Evolutionary conservation across 2,329 filamentous ascomycete genomes (phyloP).

Genomic region (Geosmithia putterillii): DNA sequence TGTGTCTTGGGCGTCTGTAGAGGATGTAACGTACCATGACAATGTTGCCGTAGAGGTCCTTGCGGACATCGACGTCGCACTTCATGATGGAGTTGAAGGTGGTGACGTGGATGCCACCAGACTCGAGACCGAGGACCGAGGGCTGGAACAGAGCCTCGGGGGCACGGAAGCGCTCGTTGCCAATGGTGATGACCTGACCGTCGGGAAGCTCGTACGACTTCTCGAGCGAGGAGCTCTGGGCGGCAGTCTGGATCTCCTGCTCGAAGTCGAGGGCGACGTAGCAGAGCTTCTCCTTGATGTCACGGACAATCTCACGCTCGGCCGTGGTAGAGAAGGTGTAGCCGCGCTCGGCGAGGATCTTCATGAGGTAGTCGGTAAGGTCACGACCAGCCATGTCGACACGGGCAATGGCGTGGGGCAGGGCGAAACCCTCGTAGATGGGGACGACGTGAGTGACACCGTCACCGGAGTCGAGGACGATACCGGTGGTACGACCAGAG

Average conservation of each 20-base stretch:
- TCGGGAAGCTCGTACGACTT: slow-evolving; percentile 99
- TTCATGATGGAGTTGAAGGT: slow-evolving; percentile 99
- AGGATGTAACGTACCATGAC: slow-evolving; percentile 75
- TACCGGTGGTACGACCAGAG: slow-evolving; percentile 99
- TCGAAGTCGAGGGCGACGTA: slow-evolving; percentile 99
- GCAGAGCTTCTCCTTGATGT: slow-evolving; percentile 99
- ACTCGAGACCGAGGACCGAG: slow-evolving; percentile 94
- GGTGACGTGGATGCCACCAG: slow-evolving; percentile 97
- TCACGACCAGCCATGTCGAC: slow-evolving; percentile 99
- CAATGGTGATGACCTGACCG: slow-evolving; percentile 99
- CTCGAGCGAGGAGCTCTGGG: slow-evolving; percentile 97
- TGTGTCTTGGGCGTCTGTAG: neutral
- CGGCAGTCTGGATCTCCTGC: slow-evolving; percentile 99
- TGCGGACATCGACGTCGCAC: slow-evolving; percentile 99
- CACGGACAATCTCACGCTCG: slow-evolving; percentile 99
- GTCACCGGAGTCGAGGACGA: slow-evolving; percentile 99
- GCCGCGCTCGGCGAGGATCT: slow-evolving; percentile 98
- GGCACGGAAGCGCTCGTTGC: slow-evolving; percentile 99
- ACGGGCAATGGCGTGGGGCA: slow-evolving; percentile 99
- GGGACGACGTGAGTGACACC: slow-evolving; percentile 99
- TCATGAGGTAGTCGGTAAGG: slow-evolving; percentile 99
- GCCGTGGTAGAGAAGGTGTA: slow-evolving; percentile 99
- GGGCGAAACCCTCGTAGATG: slow-evolving; percentile 99
- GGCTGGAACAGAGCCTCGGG: slow-evolving; percentile 99
- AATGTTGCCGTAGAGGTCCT: slow-evolving; percentile 99